Evolutionary conservation across 345 rosid species (phyloP).

Genomic region (Jatropha curcas): DNA sequence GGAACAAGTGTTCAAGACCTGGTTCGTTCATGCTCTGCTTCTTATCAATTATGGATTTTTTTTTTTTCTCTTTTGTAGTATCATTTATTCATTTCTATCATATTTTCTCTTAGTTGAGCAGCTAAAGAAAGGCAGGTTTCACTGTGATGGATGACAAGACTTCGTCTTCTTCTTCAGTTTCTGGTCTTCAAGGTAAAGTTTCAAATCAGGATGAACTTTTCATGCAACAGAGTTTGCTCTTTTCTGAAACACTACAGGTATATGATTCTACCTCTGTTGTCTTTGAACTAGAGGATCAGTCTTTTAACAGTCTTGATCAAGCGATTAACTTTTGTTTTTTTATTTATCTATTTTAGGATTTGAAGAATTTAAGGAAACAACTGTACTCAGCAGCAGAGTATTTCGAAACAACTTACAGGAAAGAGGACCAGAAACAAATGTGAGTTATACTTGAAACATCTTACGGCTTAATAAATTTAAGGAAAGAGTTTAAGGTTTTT

Average conservation of each 20-base stretch:
- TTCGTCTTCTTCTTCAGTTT: slow-evolving; percentile 44
- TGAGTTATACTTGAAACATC: slow-evolving; percentile 24
- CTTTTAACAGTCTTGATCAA: no score
- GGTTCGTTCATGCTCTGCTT: slow-evolving; percentile 9
- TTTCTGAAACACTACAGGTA: slow-evolving; percentile 75
- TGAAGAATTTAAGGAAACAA: slow-evolving; percentile 72
- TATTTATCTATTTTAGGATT: slow-evolving; percentile 60
- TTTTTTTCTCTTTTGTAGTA: neutral
- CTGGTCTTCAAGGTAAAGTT: slow-evolving; percentile 43
- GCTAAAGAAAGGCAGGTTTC: slow-evolving; percentile 12
- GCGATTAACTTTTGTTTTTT: slow-evolving; percentile 14
- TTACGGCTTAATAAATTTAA: neutral
- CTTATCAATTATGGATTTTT: neutral
- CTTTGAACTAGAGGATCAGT: no score
- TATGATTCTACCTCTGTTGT: neutral
- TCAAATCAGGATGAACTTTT: slow-evolving; percentile 65
- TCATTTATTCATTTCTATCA: neutral
- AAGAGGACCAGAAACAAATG: slow-evolving; percentile 66
- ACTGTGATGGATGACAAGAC: slow-evolving; percentile 28
- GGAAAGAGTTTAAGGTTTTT: neutral
- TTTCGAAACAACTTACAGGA: slow-evolving; percentile 62
- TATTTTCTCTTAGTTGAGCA: neutral
- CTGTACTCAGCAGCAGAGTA: slow-evolving; percentile 84
- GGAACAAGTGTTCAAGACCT: neutral
- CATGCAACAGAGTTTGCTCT: slow-evolving; percentile 66